Base-by-base conservation (phyloP, 2,329 filamentous ascomycete species). In the Pseudocercospora ulei region DNA sequence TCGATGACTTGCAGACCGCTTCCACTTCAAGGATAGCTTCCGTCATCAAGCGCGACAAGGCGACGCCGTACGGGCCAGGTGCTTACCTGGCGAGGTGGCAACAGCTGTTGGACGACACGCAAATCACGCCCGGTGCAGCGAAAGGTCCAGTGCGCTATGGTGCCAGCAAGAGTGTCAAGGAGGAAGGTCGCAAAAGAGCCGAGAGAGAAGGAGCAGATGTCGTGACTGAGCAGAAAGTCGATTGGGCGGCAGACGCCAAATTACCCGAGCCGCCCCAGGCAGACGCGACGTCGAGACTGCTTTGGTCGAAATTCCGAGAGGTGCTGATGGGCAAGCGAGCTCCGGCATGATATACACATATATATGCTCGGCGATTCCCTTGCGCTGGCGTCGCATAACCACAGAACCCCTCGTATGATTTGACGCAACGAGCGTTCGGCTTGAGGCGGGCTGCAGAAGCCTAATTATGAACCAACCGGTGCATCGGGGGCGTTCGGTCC, bases 21-120 rank as follows among this genome's bases (percentile, higher is more conserved):
- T 82, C 79, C 0, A 59, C 59, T 1, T 53, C 59, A 0, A 71
- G 73, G 1, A 70, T 82, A 43, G 70, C 75, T 37, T 60, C 62
- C 1, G 69, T 84, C 14, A 65, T 83, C 28, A 65, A 53, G 25
- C 47, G 54, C 27, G 48, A 52, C 24, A 44, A 53, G 23, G 54
- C 58, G 3, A 66, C 64, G 22, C 70, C 71, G 37, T 68, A 67
- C 14, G 81, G 80, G 0, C 81, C 82, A 0, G 82, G 82, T 1
- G 73, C 80, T 30, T 87, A 81, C 54, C 70, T 86, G 14, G 69
- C 73, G 1, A 71, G 76, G 34, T 87, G 82, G 82, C 78, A 85
- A 56, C 65, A 72, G 1, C 65, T 86, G 4, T 65, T 87, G 2
- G 78, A 86, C 55, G 65, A 69, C n/a, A 82, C 82, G 0, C 58